Base-by-base conservation (phyloP, 805 yeast species). In the Yamadazyma insecticola region DNA sequence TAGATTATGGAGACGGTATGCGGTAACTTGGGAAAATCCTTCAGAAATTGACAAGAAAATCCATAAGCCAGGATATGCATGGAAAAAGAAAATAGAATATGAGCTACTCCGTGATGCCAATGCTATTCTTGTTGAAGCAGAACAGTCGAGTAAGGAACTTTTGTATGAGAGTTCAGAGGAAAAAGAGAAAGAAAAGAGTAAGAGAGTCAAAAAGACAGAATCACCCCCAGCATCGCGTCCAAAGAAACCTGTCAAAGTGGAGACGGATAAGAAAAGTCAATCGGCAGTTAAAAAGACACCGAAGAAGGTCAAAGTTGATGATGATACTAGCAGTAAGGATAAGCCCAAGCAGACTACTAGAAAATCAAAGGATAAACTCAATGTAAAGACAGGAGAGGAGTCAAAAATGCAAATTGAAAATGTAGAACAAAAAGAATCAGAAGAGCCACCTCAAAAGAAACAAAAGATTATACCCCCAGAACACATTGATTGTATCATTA, bases 1-100 rank as follows among this genome's bases (percentile, higher is more conserved):
- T 0, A 70, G 83, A 36, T 50, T 92, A 17, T 90, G 97, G 97
- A 70, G 96, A 53, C 63, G 94, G 23, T 90, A 90, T 54, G 96
- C 88, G 0, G 78, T 85, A 0, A 67, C 65, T 7, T 92, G 97
- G 97, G 86, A 80, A 42, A 77, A 76, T 20, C 96, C 96, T 0
- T 44, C 57, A 15, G 87, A 79, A 32, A 77, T 85, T 0, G 55
- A 76, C 25, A 74, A 67, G 50, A 75, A 72, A 36, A 53, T 47
- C 21, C 45, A 57, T 11, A 55, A 51, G 28, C 70, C 73, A 13
- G 68, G 67, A 22, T n/a, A n/a, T n/a, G n/a, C n/a, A n/a, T n/a
- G n/a, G n/a, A 74, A 70, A 42, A 70, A 72, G 40, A 70, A 67
- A 34, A 54, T 82, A 1, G 97, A 89, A 42, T 64, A 70, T 37